A percentile compares a stretch with the other conserved stretches of the same genome.
phyloP scores from a whole-genome alignment of 2,329 filamentous ascomycete species.

The Sarocladium strictum region DNA sequence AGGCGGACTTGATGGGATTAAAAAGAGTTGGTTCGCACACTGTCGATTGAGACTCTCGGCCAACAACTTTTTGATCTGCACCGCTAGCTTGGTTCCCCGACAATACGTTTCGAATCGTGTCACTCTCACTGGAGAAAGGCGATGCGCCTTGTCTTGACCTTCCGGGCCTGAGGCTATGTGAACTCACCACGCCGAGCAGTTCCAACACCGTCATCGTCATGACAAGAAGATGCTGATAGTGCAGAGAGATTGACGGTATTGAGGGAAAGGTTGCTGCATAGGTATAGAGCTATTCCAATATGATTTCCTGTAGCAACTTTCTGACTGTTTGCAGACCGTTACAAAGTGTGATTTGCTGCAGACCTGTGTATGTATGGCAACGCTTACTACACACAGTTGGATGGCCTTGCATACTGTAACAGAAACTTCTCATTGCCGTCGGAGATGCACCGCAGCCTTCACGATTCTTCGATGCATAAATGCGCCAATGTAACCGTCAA shows the following conservation, averaged over 20 bases:
- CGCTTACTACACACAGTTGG: conserved; percentile 33
- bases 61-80: conserved; percentile 14
- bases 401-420: conserved; percentile 30
- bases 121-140: background rate
- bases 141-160: conserved; percentile 12
- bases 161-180: conserved; percentile 26
- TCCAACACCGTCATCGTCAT: conserved; percentile 31
- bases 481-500: no score
- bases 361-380: conserved; percentile 41
- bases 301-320: conserved; percentile 41
- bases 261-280: conserved; percentile 19
- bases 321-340: conserved; percentile 40
- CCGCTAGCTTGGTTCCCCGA: background rate
- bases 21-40: conserved; percentile 29
- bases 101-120: conserved; percentile 1
- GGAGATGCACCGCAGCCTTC: no score
- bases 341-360: conserved; percentile 41
- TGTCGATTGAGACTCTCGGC: background rate
- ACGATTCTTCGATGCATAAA: no score
- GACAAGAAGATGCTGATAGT: conserved; percentile 28
- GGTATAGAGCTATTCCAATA: conserved; percentile 36
- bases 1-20: conserved; percentile 30
- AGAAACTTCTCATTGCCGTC: no score
- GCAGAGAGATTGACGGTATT: conserved; percentile 20
- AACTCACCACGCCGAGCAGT: conserved; percentile 38